Evolutionary conservation across 2,329 filamentous ascomycete genomes (phyloP).

Genomic region (Epichloe festucae): DNA sequence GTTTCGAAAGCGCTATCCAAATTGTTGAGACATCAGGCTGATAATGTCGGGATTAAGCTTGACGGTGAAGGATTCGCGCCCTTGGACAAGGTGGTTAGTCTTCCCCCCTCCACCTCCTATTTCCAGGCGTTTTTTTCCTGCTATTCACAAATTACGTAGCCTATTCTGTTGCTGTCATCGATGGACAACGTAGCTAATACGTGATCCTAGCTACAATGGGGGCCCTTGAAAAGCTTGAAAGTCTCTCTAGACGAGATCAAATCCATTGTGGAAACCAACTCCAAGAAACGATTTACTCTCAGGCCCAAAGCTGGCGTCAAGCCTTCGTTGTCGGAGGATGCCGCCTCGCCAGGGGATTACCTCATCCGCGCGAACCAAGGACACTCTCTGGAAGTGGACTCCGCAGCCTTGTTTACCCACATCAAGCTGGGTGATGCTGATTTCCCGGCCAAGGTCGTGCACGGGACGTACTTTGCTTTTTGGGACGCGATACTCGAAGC

Average conservation of each 20-base stretch:
- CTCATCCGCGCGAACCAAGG: slow-evolving; percentile 94
- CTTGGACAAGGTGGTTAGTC: slow-evolving; percentile 36
- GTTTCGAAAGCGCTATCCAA: slow-evolving; percentile 42
- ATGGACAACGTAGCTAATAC: background rate
- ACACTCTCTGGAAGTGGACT: slow-evolving; percentile 67
- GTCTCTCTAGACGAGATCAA: slow-evolving; percentile 65
- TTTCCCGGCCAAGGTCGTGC: slow-evolving; percentile 57
- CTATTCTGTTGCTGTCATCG: no score
- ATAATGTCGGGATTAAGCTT: slow-evolving; percentile 41
- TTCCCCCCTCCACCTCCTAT: slow-evolving; percentile 1
- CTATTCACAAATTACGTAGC: no score
- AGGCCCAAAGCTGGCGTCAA: slow-evolving; percentile 33
- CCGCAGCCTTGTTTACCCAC: slow-evolving; percentile 56
- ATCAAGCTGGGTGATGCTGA: slow-evolving; percentile 46
- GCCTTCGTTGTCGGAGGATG: slow-evolving; percentile 11
- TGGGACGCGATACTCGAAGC: slow-evolving; percentile 63
- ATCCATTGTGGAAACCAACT: slow-evolving; percentile 56
- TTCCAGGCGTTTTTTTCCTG: no score
- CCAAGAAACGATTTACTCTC: slow-evolving; percentile 84
- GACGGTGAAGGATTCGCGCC: slow-evolving; percentile 47
- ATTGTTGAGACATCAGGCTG: slow-evolving; percentile 43
- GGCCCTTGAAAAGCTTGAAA: slow-evolving; percentile 51
- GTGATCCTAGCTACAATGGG: slow-evolving; percentile 36
- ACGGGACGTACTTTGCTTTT: slow-evolving; percentile 77
- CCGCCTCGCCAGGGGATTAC: slow-evolving; percentile 46